These are phyloP conservation scores for Hypoxylon sp. DNA, from an alignment of 2,329 filamentous ascomycete genomes.

Conservation along the genomic window DNA sequence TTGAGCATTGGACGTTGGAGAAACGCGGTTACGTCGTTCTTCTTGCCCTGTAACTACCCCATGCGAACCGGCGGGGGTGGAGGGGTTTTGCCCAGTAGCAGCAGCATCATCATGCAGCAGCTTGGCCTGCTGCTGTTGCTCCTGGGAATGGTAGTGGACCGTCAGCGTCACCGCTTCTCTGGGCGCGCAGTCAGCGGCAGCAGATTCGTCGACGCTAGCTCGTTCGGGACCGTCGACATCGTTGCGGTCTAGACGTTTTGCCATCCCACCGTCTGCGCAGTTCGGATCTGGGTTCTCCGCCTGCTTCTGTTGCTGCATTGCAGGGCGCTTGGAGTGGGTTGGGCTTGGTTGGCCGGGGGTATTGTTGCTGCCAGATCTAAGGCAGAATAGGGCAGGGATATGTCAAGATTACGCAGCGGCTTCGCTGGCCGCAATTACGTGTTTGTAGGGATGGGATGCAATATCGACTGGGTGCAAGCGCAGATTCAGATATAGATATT, in stretches of 20 bases:
- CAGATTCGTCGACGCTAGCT: slow-evolving; percentile 12
- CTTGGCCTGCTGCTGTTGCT: neutral
- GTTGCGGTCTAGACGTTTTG: slow-evolving; percentile 28
- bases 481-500: slow-evolving; percentile 21
- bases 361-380: slow-evolving; percentile 19
- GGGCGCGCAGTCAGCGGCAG: slow-evolving; percentile 12
- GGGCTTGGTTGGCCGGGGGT: slow-evolving; percentile 8
- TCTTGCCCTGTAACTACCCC: slow-evolving; percentile 32
- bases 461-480: slow-evolving; percentile 27
- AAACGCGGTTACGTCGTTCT: slow-evolving; percentile 19
- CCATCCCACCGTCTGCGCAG: slow-evolving; percentile 29
- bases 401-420: slow-evolving; percentile 27
- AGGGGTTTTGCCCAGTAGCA: slow-evolving; percentile 1
- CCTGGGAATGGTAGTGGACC: slow-evolving; percentile 18
- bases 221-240: slow-evolving; percentile 18
- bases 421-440: slow-evolving; percentile 18
- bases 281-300: slow-evolving; percentile 24
- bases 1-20: slow-evolving; percentile 6
- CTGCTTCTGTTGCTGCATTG: slow-evolving; percentile 14
- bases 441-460: slow-evolving; percentile 18
- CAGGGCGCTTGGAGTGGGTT: slow-evolving; percentile 7
- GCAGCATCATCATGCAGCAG: slow-evolving; percentile 7
- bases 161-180: slow-evolving; percentile 36
- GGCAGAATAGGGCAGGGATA: slow-evolving; percentile 24
- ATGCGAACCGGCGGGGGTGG: slow-evolving; percentile 45